Percentiles rank a stretch among this genome's conserved stretches.
These are phyloP conservation scores for Arthrobotrys sphaeroides DNA, from an alignment of 2,329 filamentous ascomycete species.

Conservation along the genomic window DNA sequence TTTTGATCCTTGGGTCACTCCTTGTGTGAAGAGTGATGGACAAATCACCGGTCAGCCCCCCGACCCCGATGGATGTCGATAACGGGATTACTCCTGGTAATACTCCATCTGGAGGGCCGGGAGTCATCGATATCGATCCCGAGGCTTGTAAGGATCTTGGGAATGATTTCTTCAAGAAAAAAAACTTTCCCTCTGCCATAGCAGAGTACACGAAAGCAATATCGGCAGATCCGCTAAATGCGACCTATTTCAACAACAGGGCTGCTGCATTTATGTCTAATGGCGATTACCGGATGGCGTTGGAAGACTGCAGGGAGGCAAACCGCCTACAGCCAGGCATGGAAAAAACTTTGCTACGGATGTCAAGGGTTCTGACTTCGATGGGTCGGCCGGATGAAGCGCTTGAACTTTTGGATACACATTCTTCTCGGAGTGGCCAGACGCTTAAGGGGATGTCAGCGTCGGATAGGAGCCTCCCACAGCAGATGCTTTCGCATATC, in stretches of 20 bases:
- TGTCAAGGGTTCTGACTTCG: slow-evolving; percentile 88
- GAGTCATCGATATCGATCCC: slow-evolving; percentile 79
- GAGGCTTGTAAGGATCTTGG: slow-evolving; percentile 91
- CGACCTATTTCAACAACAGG: slow-evolving; percentile 93
- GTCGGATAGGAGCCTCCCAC: slow-evolving; percentile 78
- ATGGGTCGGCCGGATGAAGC: slow-evolving; percentile 88
- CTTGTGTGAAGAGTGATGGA: slow-evolving; percentile 20
- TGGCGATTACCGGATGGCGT: slow-evolving; percentile 71
- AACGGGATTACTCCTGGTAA: background rate
- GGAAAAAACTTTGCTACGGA: slow-evolving; percentile 83
- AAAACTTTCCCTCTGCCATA: slow-evolving; percentile 86
- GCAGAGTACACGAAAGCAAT: slow-evolving; percentile 95
- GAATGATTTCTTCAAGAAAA: slow-evolving; percentile 97
- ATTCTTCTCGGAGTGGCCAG: background rate
- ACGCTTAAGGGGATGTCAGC: slow-evolving; percentile 19
- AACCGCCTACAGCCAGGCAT: slow-evolving; percentile 86
- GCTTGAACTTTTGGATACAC: slow-evolving; percentile 68
- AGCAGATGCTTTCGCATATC: slow-evolving; percentile 84
- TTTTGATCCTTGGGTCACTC: background rate
- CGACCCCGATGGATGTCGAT: slow-evolving; percentile 43
- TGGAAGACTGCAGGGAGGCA: slow-evolving; percentile 86
- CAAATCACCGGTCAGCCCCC: slow-evolving; percentile 2
- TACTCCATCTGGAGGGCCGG: background rate
- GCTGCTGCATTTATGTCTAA: slow-evolving; percentile 76
- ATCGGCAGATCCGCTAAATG: slow-evolving; percentile 81